Base-by-base conservation (phyloP, 805 yeast genomes). In the Starmera dryadoides region DNA sequence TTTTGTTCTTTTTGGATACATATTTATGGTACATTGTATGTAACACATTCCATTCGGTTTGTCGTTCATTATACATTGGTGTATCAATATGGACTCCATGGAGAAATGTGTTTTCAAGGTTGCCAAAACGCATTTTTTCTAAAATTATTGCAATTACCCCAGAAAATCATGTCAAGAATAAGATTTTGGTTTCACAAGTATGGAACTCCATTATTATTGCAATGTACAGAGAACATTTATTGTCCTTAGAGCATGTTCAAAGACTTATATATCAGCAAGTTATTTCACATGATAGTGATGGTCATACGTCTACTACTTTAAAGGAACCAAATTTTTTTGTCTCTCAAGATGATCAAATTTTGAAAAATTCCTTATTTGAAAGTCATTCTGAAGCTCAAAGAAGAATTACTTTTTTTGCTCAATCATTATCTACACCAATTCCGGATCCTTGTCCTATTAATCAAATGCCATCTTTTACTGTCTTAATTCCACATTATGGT, bases 191-290 rank as follows among this genome's bases (percentile, higher is more conserved):
- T 52, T 87, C 97, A 23, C 98, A 93, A 69, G 87, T 93, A 50
- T 93, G 98, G 99, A 93, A 93, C 62, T 97, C 98, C 34, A 83
- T 93, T 62, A 91, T 93, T 46, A 89, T 93, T 55, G 86, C 98
- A 39, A 94, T 93, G 98, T 94, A 93, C 77, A 86, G 99, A 70
- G 99, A 94, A 66, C 99, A 93, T 64, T 71, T 93, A 62, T 70
- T 93, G 52, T 96, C 98, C 15, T 86, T 94, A 61, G 98, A 93
- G 62, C 98, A 94, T 62, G 98, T 93, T 46, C 98, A 93, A 68
- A 87, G 85, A 68, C 76, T 93, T 60, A 75, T 93, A 48, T 93
- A 93, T 64, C 98, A 91, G 64, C 97, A 91, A 70, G 96, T 93
- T 5, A 35, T 46, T 4, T 53, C 50, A 29, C 47, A 62, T 22